Percentiles rank a stretch among this genome's conserved stretches.
Conservation (phyloP, 2,329 filamentous ascomycete genomes). For the Sporothrix dimorphospora region DNA sequence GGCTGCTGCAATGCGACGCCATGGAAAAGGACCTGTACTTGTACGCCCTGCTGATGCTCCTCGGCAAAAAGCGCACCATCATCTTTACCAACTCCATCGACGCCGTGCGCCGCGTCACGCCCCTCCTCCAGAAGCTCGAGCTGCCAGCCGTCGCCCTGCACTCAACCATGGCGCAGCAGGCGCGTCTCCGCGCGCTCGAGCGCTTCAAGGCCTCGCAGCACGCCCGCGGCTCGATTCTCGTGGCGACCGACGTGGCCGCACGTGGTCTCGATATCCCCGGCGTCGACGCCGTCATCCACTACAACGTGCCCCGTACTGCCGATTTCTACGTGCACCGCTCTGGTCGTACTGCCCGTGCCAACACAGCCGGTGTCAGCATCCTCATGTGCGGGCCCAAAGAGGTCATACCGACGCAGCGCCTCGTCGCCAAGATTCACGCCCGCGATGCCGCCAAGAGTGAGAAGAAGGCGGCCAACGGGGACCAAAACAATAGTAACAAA, state of each 20-base stretch:
- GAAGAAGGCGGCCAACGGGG: conserved; percentile 33
- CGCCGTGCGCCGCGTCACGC: conserved; percentile 81
- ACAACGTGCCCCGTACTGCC: conserved; percentile 88
- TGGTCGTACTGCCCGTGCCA: conserved; percentile 86
- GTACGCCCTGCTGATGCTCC: conserved; percentile 82
- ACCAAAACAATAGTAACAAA: not conserved
- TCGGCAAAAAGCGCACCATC: conserved; percentile 78
- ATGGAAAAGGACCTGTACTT: conserved; percentile 98
- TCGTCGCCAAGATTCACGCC: conserved; percentile 87
- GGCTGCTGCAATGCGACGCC: conserved; percentile 86
- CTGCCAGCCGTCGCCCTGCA: conserved; percentile 79
- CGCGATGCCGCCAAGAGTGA: conserved; percentile 45
- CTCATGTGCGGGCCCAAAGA: conserved; percentile 91
- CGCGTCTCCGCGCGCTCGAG: conserved; percentile 88
- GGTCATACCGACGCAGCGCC: conserved; percentile 77
- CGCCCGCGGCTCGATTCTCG: conserved; percentile 65
- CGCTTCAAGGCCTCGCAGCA: conserved; percentile 72
- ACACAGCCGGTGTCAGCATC: conserved; percentile 76
- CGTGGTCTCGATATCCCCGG: conserved; percentile 90
- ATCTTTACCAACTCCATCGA: conserved; percentile 97
- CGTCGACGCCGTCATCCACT: conserved; percentile 89
- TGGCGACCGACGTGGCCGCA: conserved; percentile 92
- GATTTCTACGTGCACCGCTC: conserved; percentile 96
- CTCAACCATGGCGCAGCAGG: conserved; percentile 95
- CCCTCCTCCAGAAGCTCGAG: conserved; percentile 80